Percentiles rank a stretch among this genome's conserved stretches.
Conservation (phyloP, 768 basidiomycete genomes). For the Boletus tomentosulus region DNA sequence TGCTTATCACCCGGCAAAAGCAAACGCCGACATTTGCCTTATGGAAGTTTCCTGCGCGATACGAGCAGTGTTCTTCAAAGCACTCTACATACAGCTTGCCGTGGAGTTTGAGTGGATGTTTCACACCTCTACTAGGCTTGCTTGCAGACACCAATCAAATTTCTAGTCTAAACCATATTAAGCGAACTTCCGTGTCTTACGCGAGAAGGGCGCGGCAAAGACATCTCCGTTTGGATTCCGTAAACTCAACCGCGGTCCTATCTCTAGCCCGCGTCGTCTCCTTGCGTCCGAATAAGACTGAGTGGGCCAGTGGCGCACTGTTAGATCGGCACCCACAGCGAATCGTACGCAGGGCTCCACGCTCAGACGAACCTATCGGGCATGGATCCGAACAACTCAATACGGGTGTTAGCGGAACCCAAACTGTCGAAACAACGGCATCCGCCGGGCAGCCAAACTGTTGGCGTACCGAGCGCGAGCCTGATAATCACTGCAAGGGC, state of each 20-base stretch:
- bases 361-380: background rate
- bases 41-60: background rate
- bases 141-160: background rate
- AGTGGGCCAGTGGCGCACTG: background rate
- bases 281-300: background rate
- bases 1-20: background rate
- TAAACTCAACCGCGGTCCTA: conserved; percentile 6
- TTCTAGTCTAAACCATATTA: conserved; percentile 13
- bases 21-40: background rate
- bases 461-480: background rate
- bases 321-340: no score
- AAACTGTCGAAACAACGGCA: conserved; percentile 4
- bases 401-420: no score
- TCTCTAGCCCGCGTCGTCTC: background rate
- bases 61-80: background rate
- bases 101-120: conserved; percentile 11
- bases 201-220: conserved; percentile 11
- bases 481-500: background rate
- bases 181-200: conserved; percentile 4
- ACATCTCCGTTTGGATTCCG: conserved; percentile 7
- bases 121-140: conserved; percentile 2
- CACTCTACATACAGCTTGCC: background rate
- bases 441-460: background rate
- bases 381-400: background rate
- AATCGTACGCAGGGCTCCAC: background rate